Evolutionary conservation across 2,329 filamentous ascomycete genomes (phyloP).

Genomic region (Claviceps digitariae): DNA sequence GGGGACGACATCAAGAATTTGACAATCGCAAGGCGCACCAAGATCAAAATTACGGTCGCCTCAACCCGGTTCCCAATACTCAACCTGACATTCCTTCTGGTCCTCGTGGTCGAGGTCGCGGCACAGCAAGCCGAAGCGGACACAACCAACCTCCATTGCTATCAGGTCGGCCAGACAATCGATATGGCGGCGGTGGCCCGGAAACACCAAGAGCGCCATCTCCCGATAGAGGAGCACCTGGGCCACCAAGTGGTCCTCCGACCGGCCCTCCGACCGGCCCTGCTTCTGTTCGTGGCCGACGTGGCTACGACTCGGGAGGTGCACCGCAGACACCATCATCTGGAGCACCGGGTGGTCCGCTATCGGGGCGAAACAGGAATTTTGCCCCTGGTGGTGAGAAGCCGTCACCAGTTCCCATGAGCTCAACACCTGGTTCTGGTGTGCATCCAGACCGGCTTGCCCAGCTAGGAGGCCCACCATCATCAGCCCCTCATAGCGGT

Average conservation of each 20-base stretch:
- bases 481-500: conserved; percentile 16
- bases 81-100: conserved; percentile 39
- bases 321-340: conserved; percentile 18
- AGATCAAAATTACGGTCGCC: conserved; percentile 49
- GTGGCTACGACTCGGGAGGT: conserved; percentile 26
- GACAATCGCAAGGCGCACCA: conserved; percentile 39
- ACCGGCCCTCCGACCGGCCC: conserved; percentile 43
- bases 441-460: conserved; percentile 39
- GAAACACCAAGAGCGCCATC: conserved; percentile 30
- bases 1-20: conserved; percentile 26
- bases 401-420: conserved; percentile 13
- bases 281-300: conserved; percentile 33
- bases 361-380: conserved; percentile 30
- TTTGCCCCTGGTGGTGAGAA: conserved; percentile 17
- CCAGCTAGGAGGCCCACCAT: conserved; percentile 25
- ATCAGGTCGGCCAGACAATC: conserved; percentile 16
- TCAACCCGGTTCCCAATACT: conserved; percentile 34
- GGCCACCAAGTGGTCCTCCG: conserved; percentile 37
- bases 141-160: conserved; percentile 21
- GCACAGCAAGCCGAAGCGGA: conserved; percentile 23
- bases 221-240: conserved; percentile 26
- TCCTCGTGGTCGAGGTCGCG: conserved; percentile 37
- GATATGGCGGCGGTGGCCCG: conserved; percentile 21
- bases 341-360: conserved; percentile 12
- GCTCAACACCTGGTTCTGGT: conserved; percentile 15